Conservation (phyloP, 345 rosid genomes). For the Xanthoceras sorbifolium region DNA sequence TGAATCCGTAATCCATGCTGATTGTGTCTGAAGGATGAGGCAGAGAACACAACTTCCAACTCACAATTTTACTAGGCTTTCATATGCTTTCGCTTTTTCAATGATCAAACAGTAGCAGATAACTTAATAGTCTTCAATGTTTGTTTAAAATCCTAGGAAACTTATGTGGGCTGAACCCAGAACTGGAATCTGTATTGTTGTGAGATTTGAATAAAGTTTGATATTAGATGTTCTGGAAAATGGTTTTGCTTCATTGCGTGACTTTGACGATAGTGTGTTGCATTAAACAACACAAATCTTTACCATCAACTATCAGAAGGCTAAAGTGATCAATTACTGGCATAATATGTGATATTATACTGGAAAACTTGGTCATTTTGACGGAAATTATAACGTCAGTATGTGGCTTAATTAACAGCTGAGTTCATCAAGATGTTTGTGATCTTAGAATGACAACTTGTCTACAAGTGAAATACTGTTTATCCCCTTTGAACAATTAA, state of each 20-base stretch:
- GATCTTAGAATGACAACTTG: no score
- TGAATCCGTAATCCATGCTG: slow-evolving; percentile 19
- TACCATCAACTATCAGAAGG: no score
- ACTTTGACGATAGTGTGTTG: background rate
- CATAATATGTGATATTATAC: no score
- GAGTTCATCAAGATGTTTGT: no score
- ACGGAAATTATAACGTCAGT: no score
- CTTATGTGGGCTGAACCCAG: background rate
- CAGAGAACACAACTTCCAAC: background rate
- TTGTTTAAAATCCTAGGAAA: background rate
- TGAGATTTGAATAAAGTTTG: slow-evolving; percentile 7
- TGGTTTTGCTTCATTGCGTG: background rate
- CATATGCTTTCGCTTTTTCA: background rate
- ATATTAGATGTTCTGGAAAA: background rate
- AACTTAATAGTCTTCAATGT: background rate
- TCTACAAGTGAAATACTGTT: no score
- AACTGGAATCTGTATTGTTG: background rate
- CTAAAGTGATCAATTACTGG: no score
- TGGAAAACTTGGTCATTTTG: no score
- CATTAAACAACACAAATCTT: background rate
- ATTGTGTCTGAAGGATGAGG: slow-evolving; percentile 26
- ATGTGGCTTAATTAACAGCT: no score
- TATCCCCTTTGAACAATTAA: no score
- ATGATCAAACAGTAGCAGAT: background rate
- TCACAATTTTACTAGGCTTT: background rate